Base-by-base conservation (phyloP, 2,329 filamentous ascomycete genomes). In the Fusarium scirpi region DNA sequence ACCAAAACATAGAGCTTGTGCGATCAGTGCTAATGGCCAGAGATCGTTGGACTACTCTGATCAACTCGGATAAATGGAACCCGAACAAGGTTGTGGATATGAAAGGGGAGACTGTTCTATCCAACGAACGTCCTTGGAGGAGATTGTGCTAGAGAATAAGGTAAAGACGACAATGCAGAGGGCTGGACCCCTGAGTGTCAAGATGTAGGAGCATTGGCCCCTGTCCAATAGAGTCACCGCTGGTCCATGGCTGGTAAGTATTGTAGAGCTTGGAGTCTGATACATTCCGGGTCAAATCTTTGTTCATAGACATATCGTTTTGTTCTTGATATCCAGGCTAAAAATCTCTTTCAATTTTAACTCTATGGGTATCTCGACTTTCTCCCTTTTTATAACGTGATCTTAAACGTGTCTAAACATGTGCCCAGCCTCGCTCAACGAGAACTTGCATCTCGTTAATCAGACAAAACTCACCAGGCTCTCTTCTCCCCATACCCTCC, bases 391-490 rank as follows among this genome's bases (percentile, higher is more conserved):
- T 43, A 11, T n/a, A 44, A 27, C 25, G 20, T 52, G 30, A 12
- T 41, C 29, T 18, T 15, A 32, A n/a, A 13, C 22, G 12, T 41
- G 34, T 43, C 40, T 70, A 48, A 41, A 65, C 82, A 81, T 90
- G 87, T 60, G 84, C 84, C 88, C 87, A 90, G 4, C 87, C 87
- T 73, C 86, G 87, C 65, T 82, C 80, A 41, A 82, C 83, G 59
- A 90, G 76, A 24, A 90, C 85, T 73, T 90, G 87, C 84, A 88
- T 89, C 80, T 90, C 87, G 71, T 89, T 85, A 48, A 90, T 85
- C 71, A 89, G 73, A 70, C 87, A 90, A 63, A 84, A 82, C 48
- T 78, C 76, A 10, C 86, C 87, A 6, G 78, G 78, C 75, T 87
- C 85, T 15, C 77, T 69, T 15, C 79, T 79, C 15, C 79, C 76